Percentiles rank a stretch among this genome's conserved stretches.
Evolutionary conservation across 2,329 filamentous ascomycete genomes (phyloP).

Genomic region (Talaromyces sp.): DNA sequence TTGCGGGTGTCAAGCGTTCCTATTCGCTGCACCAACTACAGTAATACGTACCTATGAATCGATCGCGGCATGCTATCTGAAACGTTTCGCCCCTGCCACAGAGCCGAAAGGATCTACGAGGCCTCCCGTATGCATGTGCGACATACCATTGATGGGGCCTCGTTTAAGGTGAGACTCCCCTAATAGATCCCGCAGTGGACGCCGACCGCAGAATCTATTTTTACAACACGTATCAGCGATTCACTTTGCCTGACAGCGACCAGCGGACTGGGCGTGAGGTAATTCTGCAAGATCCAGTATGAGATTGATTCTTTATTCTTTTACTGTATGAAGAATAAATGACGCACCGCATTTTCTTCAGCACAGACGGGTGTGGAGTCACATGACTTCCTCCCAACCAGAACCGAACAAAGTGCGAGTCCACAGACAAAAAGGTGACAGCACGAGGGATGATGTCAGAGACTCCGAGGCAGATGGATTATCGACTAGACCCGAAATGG

Average conservation of each 20-base stretch:
- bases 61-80: neutral
- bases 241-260: neutral
- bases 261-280: neutral
- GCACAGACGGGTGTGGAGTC: neutral
- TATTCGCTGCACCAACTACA: neutral
- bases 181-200: neutral
- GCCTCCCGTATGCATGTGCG: neutral
- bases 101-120: slow-evolving; percentile 2
- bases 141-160: neutral
- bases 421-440: neutral
- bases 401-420: neutral
- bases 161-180: neutral
- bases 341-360: neutral
- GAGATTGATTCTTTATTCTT: neutral
- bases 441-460: neutral
- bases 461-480: neutral
- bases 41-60: neutral
- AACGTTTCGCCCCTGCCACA: slow-evolving; percentile 3
- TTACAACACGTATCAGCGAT: neutral
- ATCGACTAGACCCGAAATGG: neutral
- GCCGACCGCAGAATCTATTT: neutral
- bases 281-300: neutral
- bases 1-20: neutral
- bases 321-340: neutral
- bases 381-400: neutral